A percentile compares a stretch with the other conserved stretches of the same genome.
Evolutionary conservation across 352 stramenopile genomes (phyloP).

Genomic region (Phytophthora tubulina): DNA sequence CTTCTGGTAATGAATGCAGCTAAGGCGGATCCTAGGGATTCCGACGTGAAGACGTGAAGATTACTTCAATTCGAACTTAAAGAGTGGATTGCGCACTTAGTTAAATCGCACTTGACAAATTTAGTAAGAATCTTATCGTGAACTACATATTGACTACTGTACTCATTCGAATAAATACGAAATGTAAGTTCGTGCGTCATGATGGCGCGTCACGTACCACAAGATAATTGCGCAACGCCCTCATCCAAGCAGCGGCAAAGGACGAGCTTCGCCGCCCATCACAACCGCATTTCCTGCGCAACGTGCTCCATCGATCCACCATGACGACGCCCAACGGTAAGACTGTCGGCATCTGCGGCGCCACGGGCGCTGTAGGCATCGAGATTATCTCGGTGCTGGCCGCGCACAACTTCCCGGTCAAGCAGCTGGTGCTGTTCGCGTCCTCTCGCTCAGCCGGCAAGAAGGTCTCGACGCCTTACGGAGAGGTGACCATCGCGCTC

Average conservation of each 20-base stretch:
- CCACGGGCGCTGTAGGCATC: slow-evolving; percentile 96
- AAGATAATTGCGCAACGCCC: slow-evolving; percentile 12
- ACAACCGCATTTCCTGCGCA: slow-evolving; percentile 12
- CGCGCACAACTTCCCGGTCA: slow-evolving; percentile 90
- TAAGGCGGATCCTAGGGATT: slow-evolving; percentile 17
- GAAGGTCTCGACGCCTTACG: slow-evolving; percentile 90
- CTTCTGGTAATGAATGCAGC: neutral
- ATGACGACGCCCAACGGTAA: slow-evolving; percentile 73
- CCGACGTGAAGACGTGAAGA: slow-evolving; percentile 45
- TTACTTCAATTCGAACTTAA: slow-evolving; percentile 19
- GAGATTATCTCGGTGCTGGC: slow-evolving; percentile 96
- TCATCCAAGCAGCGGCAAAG: neutral
- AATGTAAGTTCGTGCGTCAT: neutral
- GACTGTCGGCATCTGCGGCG: slow-evolving; percentile 83
- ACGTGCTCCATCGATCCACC: slow-evolving; percentile 1
- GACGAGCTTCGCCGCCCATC: neutral
- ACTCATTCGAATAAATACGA: slow-evolving; percentile 6
- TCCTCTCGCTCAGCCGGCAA: slow-evolving; percentile 94
- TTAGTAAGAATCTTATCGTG: neutral
- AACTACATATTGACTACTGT: neutral
- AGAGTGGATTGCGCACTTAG: no score
- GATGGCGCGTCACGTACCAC: slow-evolving; percentile 1
- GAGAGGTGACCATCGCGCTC: slow-evolving; percentile 94
- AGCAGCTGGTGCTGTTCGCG: slow-evolving; percentile 95
- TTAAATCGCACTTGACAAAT: neutral